These are phyloP conservation scores for Pulveroboletus frians DNA, from an alignment of 768 basidiomycete genomes.

Conservation along the genomic window DNA sequence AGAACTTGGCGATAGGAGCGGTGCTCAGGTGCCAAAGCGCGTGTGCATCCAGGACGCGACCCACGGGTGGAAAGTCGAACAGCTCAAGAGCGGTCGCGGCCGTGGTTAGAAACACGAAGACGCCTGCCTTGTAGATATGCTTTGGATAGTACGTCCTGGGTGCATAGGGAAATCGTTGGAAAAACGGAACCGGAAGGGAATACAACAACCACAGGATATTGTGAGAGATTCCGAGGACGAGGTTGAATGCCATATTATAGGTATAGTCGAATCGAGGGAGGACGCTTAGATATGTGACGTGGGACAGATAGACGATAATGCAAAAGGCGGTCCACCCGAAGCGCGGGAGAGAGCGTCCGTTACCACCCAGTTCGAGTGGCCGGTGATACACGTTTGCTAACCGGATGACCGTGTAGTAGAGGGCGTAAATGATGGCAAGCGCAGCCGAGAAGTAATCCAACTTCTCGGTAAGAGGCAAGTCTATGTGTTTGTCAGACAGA, in stretches of 20 bases:
- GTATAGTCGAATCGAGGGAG: slow-evolving; percentile 85
- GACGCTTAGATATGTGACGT: slow-evolving; percentile 73
- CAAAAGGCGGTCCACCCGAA: slow-evolving; percentile 49
- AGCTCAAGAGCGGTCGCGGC: slow-evolving; percentile 76
- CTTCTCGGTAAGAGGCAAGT: slow-evolving; percentile 78
- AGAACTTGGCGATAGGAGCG: slow-evolving; percentile 64
- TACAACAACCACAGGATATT: slow-evolving; percentile 80
- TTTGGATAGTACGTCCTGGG: slow-evolving; percentile 54
- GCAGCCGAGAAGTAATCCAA: slow-evolving; percentile 96
- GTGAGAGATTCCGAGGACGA: slow-evolving; percentile 69
- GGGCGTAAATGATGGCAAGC: slow-evolving; percentile 70
- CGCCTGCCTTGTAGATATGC: slow-evolving; percentile 48
- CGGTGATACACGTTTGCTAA: slow-evolving; percentile 66
- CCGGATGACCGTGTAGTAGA: slow-evolving; percentile 76
- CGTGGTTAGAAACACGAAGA: slow-evolving; percentile 67
- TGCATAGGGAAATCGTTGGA: slow-evolving; percentile 51
- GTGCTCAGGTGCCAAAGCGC: slow-evolving; percentile 90
- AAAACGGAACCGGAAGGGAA: slow-evolving; percentile 44
- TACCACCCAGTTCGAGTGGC: slow-evolving; percentile 26
- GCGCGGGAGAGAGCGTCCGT: slow-evolving; percentile 12
- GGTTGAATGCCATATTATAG: slow-evolving; percentile 88
- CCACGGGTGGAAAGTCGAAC: slow-evolving; percentile 83
- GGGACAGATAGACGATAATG: slow-evolving; percentile 53
- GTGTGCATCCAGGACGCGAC: slow-evolving; percentile 82
- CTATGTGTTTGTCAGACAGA: slow-evolving; percentile 36